Evolutionary conservation across 2,329 filamentous ascomycete genomes (phyloP).

Genomic region (Diaporthe nobilis): DNA sequence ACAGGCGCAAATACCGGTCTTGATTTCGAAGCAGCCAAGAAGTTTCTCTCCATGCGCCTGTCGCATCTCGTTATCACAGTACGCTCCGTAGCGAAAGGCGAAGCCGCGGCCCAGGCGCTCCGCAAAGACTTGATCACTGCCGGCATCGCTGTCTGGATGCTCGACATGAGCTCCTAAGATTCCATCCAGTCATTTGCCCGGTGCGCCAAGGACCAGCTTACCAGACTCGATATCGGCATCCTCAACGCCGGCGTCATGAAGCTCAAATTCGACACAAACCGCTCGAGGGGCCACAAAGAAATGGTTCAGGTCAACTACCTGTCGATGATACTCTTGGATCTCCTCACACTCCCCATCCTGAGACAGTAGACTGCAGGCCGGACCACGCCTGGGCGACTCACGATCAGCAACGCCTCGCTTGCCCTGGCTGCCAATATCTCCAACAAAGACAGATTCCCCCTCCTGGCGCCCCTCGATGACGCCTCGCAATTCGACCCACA

Average conservation of each 20-base stretch:
- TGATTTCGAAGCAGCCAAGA: slow-evolving; percentile 52
- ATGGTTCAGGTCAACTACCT: slow-evolving; percentile 58
- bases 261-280: slow-evolving; percentile 43
- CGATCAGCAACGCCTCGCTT: slow-evolving; percentile 51
- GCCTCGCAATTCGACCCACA: slow-evolving; percentile 36
- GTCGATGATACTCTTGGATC: slow-evolving; percentile 52
- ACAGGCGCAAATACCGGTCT: slow-evolving; percentile 56
- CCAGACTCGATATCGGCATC: slow-evolving; percentile 59
- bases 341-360: slow-evolving; percentile 52
- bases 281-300: slow-evolving; percentile 55
- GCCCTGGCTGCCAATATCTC: slow-evolving; percentile 46
- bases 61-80: slow-evolving; percentile 61
- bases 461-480: slow-evolving; percentile 52
- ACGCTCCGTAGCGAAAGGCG: slow-evolving; percentile 58
- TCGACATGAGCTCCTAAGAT: slow-evolving; percentile 64
- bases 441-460: slow-evolving; percentile 43
- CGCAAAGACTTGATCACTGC: slow-evolving; percentile 49
- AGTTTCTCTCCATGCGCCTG: slow-evolving; percentile 54
- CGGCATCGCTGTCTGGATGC: slow-evolving; percentile 61
- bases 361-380: slow-evolving; percentile 45
- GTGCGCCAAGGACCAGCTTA: slow-evolving; percentile 50
- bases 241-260: slow-evolving; percentile 60
- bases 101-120: slow-evolving; percentile 55
- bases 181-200: slow-evolving; percentile 59
- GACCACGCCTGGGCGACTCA: slow-evolving; percentile 46